Evolutionary conservation across 2,329 filamentous ascomycete species (phyloP), one percentile per base, ranked within the genome.

Genomic region (Macroventuria anomochaeta): DNA sequence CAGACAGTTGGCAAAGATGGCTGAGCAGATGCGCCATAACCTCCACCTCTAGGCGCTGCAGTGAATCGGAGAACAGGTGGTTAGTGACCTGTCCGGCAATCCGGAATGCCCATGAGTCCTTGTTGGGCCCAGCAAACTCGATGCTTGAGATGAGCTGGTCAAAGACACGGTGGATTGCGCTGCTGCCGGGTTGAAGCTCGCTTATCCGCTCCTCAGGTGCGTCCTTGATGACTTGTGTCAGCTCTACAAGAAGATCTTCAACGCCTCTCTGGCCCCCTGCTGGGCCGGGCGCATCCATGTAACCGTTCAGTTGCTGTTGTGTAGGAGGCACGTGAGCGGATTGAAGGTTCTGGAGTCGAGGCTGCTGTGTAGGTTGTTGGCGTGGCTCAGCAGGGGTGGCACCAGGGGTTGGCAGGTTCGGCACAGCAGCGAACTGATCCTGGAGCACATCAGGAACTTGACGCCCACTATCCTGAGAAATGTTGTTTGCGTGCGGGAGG

Each of bases 371-470:
- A 37, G 80, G 79, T 59, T 83, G 79, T 59, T 83, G 80, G 59
- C 85, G 82, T 36, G 85, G 83, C 51, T 88, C 76, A 18, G 83
- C 83, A 38, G 85, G 85, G 41, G 81, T 81, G 57, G 87, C 85
- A 37, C 84, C 84, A 13, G 84, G 84, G 7, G 85, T 85, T 5
- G 84, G 83, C 37, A 88, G 75, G 62, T 82, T 87, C 1, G 85
- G 83, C 55, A 88, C 81, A 21, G 79, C 73, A 10, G 82, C 77
- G 54, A 85, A 86, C 25, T 81, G 77, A 59, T 88, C 85, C 61
- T 86, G 84, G 28, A 88, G 77, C 13, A 87, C 80, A 64, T 88
- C 85, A 10, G 83, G 82, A 44, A 88, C 72, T 61, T 86, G 85
- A 50, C 85, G 81, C 39, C 81, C 81, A 49, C 80, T 80, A 58